Base-by-base conservation (phyloP, 768 basidiomycete genomes). In the Pleurotus sapidus region DNA sequence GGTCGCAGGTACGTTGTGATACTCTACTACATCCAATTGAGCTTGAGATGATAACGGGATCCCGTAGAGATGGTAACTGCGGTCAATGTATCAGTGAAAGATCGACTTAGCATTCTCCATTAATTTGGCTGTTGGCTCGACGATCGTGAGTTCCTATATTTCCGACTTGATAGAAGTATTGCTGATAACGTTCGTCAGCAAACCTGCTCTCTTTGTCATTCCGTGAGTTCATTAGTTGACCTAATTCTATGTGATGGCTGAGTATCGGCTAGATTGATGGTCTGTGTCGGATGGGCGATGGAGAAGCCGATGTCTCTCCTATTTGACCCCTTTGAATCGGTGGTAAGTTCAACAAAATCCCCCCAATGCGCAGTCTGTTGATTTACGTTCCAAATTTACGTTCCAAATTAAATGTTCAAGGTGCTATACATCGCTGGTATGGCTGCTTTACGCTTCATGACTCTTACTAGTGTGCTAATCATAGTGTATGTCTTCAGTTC, bases 271-370 rank as follows among this genome's bases (percentile, higher is more conserved):
- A 91, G 81, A 54, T 86, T 91, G 63, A 87, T 91, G 61, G 82
- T 91, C 27, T 78, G 78, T 7, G 75, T 96, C 6, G 92, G 78
- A 3, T 97, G 93, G 94, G 82, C 83, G 20, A 73, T 95, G 49
- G 86, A 85, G 55, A 94, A 93, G 65, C 89, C 91, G 8, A 67
- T 91, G 54, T 86, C 86, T 14, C 75, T 95, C 55, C 77, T 95
- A 37, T 95, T 96, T 65, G 95, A 96, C 68, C 90, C 93, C 2
- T 95, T 89, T 67, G 91, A 95, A 74, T 88, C 89, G 11, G 56
- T 60, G 20, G 59, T 70, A 50, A 59, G 68, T 85, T 63, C 77
- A 49, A 68, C 65, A 6, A 8, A 56, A 1, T 47, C 3, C 24
- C 20, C n/a, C n/a, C n/a, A n/a, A n/a, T n/a, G n/a, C n/a, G n/a